Conservation (phyloP, 495 filamentous ascomycete species). For the Hypomontagnella monticulosa region DNA sequence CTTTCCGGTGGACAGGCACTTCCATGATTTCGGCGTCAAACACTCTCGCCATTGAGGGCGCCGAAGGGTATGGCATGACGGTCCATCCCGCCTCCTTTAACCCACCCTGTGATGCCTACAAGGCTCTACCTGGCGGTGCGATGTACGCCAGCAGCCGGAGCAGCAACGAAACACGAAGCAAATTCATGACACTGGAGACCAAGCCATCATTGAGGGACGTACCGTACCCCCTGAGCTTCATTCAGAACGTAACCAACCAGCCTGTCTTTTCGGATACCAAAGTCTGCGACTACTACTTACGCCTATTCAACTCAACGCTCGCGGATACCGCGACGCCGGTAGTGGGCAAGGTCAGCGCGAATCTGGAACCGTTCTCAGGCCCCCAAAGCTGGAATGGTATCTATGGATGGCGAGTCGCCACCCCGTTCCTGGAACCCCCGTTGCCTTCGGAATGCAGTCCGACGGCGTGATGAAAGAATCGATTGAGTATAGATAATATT, state of each 20-base stretch:
- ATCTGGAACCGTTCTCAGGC: constrained; percentile 41
- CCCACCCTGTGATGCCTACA: constrained; percentile 53
- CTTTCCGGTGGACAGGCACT: constrained; percentile 54
- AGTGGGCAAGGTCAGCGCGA: constrained; percentile 41
- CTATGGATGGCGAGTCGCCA: constrained; percentile 52
- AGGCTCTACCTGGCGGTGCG: constrained; percentile 34
- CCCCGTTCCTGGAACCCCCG: constrained; percentile 51
- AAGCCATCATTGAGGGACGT: constrained; percentile 2
- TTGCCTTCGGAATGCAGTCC: constrained; percentile 4
- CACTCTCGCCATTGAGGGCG: constrained; percentile 48
- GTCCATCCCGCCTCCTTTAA: constrained; percentile 51
- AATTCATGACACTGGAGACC: constrained; percentile 42
- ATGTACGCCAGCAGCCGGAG: constrained; percentile 41
- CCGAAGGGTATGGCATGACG: constrained; percentile 50
- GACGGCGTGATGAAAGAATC: background rate
- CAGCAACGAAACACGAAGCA: constrained; percentile 29
- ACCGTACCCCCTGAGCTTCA: constrained; percentile 50
- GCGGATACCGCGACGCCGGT: constrained; percentile 43
- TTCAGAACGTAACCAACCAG: constrained; percentile 56
- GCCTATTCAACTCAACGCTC: constrained; percentile 54
- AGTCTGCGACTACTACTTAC: constrained; percentile 52
- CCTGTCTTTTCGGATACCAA: constrained; percentile 51
- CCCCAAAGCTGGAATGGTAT: constrained; percentile 38
- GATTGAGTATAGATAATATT: too few relatives aligned
- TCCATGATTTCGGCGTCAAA: constrained; percentile 51